Evolutionary conservation across 176 grass and related monocot species (phyloP).

Genomic region (sorghum (Sorghum bicolor)): DNA sequence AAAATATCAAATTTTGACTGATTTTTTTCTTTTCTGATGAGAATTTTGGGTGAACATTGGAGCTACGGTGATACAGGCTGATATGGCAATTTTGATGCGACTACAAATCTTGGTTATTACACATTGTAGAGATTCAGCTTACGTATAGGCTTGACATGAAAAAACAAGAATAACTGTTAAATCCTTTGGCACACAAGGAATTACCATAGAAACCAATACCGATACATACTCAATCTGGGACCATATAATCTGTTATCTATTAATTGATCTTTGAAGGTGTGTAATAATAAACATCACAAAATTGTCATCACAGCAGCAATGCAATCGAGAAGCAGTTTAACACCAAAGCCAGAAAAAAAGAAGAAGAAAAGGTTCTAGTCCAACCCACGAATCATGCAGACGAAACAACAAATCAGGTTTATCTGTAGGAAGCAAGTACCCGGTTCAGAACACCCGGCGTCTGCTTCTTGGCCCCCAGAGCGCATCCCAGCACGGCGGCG

Average conservation of each 20-base stretch:
- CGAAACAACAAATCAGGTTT: background rate
- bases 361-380: background rate
- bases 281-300: background rate
- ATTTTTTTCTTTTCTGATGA: too few species aligned
- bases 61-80: background rate
- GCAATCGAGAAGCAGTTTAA: background rate
- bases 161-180: background rate
- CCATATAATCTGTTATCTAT: background rate
- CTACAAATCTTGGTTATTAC: background rate
- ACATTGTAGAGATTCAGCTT: background rate
- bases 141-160: background rate
- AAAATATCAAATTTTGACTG: background rate
- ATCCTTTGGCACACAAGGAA: background rate
- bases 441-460: background rate
- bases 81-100: background rate
- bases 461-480: background rate
- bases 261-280: background rate
- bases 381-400: background rate
- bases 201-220: background rate
- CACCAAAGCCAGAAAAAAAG: background rate
- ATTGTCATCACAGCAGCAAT: background rate
- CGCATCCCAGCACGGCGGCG: background rate
- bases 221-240: background rate
- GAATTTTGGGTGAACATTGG: background rate
- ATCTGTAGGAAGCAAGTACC: conserved; percentile 31